Conservation (phyloP, 1,284 basidiomycete species). For the Athelia psychrophila region DNA sequence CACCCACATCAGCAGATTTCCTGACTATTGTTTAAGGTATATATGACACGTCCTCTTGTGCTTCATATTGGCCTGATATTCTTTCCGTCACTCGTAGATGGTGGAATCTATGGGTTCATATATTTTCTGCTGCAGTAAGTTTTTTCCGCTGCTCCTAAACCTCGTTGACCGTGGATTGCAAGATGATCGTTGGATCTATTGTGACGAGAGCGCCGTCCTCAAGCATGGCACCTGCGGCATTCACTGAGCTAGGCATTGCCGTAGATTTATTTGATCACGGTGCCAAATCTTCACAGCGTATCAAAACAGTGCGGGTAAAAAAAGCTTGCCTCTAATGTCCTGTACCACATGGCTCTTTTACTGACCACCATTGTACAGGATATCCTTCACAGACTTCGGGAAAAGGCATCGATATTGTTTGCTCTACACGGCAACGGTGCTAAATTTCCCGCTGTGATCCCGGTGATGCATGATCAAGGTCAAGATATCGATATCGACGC, state of each 20-base stretch:
- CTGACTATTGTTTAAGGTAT: background rate
- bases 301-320: conserved; percentile 39
- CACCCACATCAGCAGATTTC: too few species aligned
- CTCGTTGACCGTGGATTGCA: background rate
- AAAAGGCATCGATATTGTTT: conserved; percentile 36
- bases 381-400: conserved; percentile 36
- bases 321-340: too few species aligned
- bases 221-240: conserved; percentile 26
- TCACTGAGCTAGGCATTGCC: conserved; percentile 31
- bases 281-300: conserved; percentile 36
- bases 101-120: background rate
- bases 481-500: too few species aligned
- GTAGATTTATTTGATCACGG: conserved; percentile 39
- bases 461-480: conserved; percentile 18
- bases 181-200: conserved; percentile 46
- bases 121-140: background rate
- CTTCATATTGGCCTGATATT: background rate
- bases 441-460: conserved; percentile 5
- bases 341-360: background rate
- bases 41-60: background rate
- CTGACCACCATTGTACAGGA: background rate
- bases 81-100: background rate
- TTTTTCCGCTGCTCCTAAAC: background rate
- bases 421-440: conserved; percentile 19
- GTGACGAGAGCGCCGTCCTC: conserved; percentile 44